These are phyloP conservation scores for Brettanomyces bruxellensis DNA, from an alignment of 805 yeast species.

Conservation along the genomic window DNA sequence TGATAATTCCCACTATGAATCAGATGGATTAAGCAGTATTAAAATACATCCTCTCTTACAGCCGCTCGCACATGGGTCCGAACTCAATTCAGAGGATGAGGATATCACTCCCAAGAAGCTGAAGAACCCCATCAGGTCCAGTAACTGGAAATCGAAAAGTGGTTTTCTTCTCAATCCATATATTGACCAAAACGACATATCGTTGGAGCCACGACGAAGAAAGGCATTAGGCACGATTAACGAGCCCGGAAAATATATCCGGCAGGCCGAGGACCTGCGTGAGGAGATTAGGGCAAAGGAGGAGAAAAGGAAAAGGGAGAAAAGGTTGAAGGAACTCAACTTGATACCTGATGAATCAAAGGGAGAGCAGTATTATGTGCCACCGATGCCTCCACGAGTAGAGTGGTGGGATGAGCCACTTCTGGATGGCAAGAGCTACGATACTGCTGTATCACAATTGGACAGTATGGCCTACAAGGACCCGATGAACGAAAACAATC, in stretches of 20 bases:
- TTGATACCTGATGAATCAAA: slow-evolving; percentile 39
- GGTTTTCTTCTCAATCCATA: slow-evolving; percentile 27
- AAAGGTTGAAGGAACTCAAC: slow-evolving; percentile 28
- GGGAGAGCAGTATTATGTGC: slow-evolving; percentile 49
- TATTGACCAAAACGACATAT: slow-evolving; percentile 21
- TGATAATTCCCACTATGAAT: not conserved
- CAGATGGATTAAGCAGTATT: slow-evolving; percentile 12
- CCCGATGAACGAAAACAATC: slow-evolving; percentile 30
- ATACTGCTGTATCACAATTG: slow-evolving; percentile 22
- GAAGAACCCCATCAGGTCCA: slow-evolving; percentile 17
- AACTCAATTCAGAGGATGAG: too few relatives aligned
- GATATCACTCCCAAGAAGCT: not conserved
- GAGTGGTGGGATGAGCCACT: slow-evolving; percentile 90
- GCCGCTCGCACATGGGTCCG: too few relatives aligned
- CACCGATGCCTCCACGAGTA: slow-evolving; percentile 45
- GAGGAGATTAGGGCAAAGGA: slow-evolving; percentile 26
- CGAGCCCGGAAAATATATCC: slow-evolving; percentile 55
- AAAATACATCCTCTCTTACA: slow-evolving; percentile 24
- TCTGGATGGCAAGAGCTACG: slow-evolving; percentile 29
- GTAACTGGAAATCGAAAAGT: slow-evolving; percentile 13
- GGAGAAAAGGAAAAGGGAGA: slow-evolving; percentile 23
- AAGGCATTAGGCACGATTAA: slow-evolving; percentile 41
- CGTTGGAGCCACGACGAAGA: slow-evolving; percentile 10
- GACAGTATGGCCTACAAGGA: slow-evolving; percentile 25
- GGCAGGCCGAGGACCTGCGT: slow-evolving; percentile 43